phyloP scores from a whole-genome alignment of 1,284 basidiomycete genomes.

The Grifola frondosa region DNA sequence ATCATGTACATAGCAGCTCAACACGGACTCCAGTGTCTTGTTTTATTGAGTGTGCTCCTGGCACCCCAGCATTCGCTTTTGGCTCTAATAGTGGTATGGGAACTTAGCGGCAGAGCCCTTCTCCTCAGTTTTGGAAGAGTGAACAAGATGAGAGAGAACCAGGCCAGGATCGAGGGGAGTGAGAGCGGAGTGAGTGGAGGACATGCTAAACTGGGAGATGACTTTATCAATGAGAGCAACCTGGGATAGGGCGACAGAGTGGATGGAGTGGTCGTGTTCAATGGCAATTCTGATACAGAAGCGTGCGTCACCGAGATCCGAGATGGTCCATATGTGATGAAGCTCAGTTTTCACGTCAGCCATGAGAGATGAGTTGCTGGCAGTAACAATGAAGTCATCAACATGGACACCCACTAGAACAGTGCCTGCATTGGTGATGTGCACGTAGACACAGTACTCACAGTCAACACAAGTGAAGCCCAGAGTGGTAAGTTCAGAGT shows the following conservation, averaged over 20 bases:
- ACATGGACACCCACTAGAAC: slow-evolving; percentile 10
- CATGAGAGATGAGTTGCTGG: slow-evolving; percentile 1
- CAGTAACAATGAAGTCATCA: slow-evolving; percentile 24
- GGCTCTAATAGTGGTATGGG: too few species aligned
- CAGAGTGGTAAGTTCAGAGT: background rate
- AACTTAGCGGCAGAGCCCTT: background rate
- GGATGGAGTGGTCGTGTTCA: slow-evolving; percentile 17
- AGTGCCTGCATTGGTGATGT: background rate
- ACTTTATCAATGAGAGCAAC: slow-evolving; percentile 35
- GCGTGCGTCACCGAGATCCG: slow-evolving; percentile 15
- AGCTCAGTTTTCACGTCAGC: slow-evolving; percentile 32
- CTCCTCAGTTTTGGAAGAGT: background rate
- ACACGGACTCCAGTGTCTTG: too few species aligned
- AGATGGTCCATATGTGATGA: slow-evolving; percentile 2
- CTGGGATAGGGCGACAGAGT: slow-evolving; percentile 33
- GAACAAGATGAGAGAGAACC: background rate
- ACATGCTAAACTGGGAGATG: slow-evolving; percentile 31
- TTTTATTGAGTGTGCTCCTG: too few species aligned
- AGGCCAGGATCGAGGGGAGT: slow-evolving; percentile 4
- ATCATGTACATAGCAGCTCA: too few species aligned
- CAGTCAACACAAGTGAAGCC: slow-evolving; percentile 1
- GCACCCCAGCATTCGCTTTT: too few species aligned
- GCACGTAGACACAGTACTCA: background rate
- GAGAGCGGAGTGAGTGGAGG: slow-evolving; percentile 11
- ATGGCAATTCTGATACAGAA: slow-evolving; percentile 24